Evolutionary conservation across 2,329 filamentous ascomycete species (phyloP).

Genomic region (Aspergillus carbonarius): DNA sequence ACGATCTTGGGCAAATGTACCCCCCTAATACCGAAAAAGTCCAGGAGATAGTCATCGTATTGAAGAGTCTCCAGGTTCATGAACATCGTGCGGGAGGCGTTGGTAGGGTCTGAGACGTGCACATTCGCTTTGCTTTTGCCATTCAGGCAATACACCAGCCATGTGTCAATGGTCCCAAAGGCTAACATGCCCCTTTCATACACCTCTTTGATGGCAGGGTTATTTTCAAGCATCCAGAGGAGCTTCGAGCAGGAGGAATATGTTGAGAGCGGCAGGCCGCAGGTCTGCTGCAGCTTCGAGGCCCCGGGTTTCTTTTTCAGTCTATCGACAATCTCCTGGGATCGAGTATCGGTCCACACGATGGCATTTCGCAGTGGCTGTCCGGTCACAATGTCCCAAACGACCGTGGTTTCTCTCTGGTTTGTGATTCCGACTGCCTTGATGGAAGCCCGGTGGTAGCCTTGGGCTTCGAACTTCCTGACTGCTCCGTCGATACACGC

Average conservation of each 20-base stretch:
- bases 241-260: constrained; percentile 86
- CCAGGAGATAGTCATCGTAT: constrained; percentile 73
- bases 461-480: constrained; percentile 64
- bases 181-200: constrained; percentile 73
- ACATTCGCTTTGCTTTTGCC: constrained; percentile 66
- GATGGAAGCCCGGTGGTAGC: constrained; percentile 65
- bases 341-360: constrained; percentile 86
- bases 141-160: constrained; percentile 79
- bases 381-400: constrained; percentile 79
- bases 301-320: constrained; percentile 67
- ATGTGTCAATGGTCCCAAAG: constrained; percentile 85
- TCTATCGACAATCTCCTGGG: constrained; percentile 70
- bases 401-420: constrained; percentile 82
- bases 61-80: constrained; percentile 77
- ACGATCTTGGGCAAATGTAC: constrained; percentile 76
- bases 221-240: constrained; percentile 74
- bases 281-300: constrained; percentile 65
- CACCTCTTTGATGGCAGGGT: constrained; percentile 66
- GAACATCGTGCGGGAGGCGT: constrained; percentile 90
- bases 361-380: constrained; percentile 80
- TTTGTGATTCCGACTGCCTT: constrained; percentile 81
- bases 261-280: constrained; percentile 80
- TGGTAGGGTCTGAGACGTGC: constrained; percentile 82
- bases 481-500: constrained; percentile 74
- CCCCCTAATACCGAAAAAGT: constrained; percentile 79